Base-by-base conservation (phyloP, 805 yeast genomes). In the Starmerella tilneyi region DNA sequence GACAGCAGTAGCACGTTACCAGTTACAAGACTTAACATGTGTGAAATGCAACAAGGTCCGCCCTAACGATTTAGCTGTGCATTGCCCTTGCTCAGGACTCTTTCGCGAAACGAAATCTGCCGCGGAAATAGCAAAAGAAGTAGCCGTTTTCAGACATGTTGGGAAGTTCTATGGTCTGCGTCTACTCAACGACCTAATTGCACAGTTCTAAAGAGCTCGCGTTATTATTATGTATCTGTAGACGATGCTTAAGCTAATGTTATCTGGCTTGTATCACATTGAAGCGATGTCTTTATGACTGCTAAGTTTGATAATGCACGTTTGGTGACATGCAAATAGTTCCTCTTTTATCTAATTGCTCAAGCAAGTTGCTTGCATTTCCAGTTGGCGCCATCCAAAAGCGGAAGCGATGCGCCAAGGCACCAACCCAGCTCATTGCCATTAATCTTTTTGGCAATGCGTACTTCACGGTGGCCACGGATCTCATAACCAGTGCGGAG, bases 401-500 rank as follows among this genome's bases (percentile, higher is more conserved):
- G 68, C 8, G 97, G 97, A 56, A 92, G 73, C 2, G 96, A 84
- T 1, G 97, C 98, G 56, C 99, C 99, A 46, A 92, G 71, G 70
- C 97, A 92, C 99, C 99, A 92, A 27, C 98, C 99, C 43, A 92
- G 72, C 67, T 92, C 98, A 58, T 84, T 86, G 59, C 78, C 77
- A 43, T 78, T 81, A 56, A 92, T 84, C 61, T 77, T 86, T 69
- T 85, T 79, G 8, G 96, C 97, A 6, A 96, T 92, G 63, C 76
- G 83, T 55, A 92, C 76, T 65, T 89, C 96, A 63, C 97, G 78
- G 53, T 73, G 70, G 48, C 84, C 73, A 50, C 96, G 96, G 53
- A 92, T 85, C 56, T 89, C 96, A 65, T 92, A 92, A 35, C 99
- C 99, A n/a, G 88, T 81, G 64, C 88, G 96, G 53, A 92, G 70